Base-by-base conservation (phyloP, 306 rosid species). In the Luffa aegyptiaca region DNA sequence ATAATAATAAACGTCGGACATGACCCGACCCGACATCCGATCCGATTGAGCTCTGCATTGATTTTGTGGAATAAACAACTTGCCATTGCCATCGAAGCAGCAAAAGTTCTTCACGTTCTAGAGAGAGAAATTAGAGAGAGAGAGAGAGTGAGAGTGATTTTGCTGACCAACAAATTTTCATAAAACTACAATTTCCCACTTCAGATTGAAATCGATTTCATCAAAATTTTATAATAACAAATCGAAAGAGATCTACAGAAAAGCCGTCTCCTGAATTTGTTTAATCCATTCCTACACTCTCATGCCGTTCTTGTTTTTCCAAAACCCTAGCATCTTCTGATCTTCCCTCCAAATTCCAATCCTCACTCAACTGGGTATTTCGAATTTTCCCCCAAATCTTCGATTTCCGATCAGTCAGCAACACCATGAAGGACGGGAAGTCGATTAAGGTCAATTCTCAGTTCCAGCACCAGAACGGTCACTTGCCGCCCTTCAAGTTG, bases 361-460 rank as follows among this genome's bases (percentile, higher is more conserved):
- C 14, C 45, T 13, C 12, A 21, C 20, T 48, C 39, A 20, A 48
- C 58, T 51, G 61, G 21, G 10, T 74, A 3, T 52, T 45, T 74
- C 53, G 9, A 69, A n/a, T 18, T 44, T 21, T 1, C 49, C 36
- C 76, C 56, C 56, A 21, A 45, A 3, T 4, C 16, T 14, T 51
- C 44, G 7, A 33, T 49, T 51, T 51, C 37, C 3, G 73, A 74
- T 3, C 61, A 73, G 62, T 4, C 37, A 41, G 83, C 18, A 26
- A 26, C 31, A 26, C 1, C 31, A 96, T 96, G 99, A 96, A 96
- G 86, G 99, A 96, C 79, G 97, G 87, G 82, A 94, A 92, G 78
- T 85, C 92, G 21, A 85, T 73, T 35, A 94, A 90, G 58, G 48
- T 86, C 16, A 92, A 16, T 75, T 8, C 56, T 51, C 80, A 78